Evolutionary conservation across 75 land plant species (phyloP), one percentile per base, ranked within the genome.

Genomic region (Pinus taeda): DNA sequence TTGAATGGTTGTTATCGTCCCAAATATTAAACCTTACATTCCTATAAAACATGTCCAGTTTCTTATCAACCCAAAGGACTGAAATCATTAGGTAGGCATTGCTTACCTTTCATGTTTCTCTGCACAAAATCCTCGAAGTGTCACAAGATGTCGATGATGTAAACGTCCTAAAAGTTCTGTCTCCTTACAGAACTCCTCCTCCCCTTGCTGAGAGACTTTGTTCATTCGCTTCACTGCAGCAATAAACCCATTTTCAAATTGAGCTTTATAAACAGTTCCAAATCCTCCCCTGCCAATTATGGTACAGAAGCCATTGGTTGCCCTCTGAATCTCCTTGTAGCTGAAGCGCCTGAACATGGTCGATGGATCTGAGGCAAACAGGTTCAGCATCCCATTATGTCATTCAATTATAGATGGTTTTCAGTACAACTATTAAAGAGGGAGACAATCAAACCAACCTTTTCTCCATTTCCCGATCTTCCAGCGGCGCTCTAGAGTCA

Each of bases 81-180:
- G 42, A 45, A 69, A 29, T 42, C 69, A 30, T 30, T 17, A 24
- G 71, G 8, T 37, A 67, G 71, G 71, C 17, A 18, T 39, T n/a
- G 4, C 36, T 15, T 71, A 95, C 98, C 98, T 88, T 75, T 93
- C 92, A 11, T 83, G 78, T 63, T 78, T 86, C 72, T 88, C 87
- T 69, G 88, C 87, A 80, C 98, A 95, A 73, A 91, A 95, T 15
- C 98, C 98, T 62, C 81, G 84, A 15, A 95, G 81, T 55, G 90
- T 77, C 75, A 93, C 98, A 67, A 95, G 94, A 81, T 95, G 93
- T 29, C 98, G 90, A 76, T 95, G 98, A 77, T 95, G 98, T 36
- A 95, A 82, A 53, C 98, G 87, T 8, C 94, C 97, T 62, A 95
- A 87, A 62, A 95, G 89, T 77, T 93, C 94, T 77, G 93, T 82